These are phyloP conservation scores for Entrophospora sp. DNA, from an alignment of 192 early-diverging fungal species.

Conservation along the genomic window DNA sequence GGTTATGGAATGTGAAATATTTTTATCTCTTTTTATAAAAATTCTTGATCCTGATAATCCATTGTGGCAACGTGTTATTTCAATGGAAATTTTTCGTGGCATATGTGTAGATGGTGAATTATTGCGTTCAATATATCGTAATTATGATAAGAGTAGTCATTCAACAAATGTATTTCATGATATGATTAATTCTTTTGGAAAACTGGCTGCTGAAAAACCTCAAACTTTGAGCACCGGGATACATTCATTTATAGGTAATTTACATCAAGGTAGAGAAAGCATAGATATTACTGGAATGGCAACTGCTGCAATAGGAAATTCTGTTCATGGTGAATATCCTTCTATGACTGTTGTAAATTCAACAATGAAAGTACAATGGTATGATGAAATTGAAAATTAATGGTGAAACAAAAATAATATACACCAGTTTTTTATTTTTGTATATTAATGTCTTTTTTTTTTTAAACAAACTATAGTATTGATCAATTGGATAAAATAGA, in stretches of 20 bases:
- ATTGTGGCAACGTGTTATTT: conserved; percentile 69
- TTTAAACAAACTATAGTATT: conserved; percentile 37
- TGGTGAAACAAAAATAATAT: too few relatives aligned
- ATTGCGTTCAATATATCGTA: conserved; percentile 60
- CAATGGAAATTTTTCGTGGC: conserved; percentile 71
- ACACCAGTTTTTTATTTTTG: not conserved
- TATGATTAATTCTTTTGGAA: conserved; percentile 66
- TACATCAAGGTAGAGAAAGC: conserved; percentile 31
- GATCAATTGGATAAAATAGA: conserved; percentile 92
- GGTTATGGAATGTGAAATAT: conserved; percentile 90
- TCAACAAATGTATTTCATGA: conserved; percentile 74
- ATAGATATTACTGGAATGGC: conserved; percentile 22
- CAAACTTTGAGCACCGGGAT: conserved; percentile 38
- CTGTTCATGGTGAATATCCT: conserved; percentile 20
- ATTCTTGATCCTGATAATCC: conserved; percentile 72
- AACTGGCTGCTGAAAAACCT: conserved; percentile 69
- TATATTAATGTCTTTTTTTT: not conserved
- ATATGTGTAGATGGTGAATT: conserved; percentile 54
- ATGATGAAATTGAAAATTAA: too few relatives aligned
- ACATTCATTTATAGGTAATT: conserved; percentile 14
- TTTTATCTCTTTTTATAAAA: conserved; percentile 80
- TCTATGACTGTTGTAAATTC: conserved; percentile 42
- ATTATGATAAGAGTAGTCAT: conserved; percentile 69
- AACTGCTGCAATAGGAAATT: not conserved
- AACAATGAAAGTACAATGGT: conserved; percentile 66